Percentiles rank a stretch among this genome's conserved stretches.
These are phyloP conservation scores for Cordyceps tenuipes DNA, from an alignment of 2,329 filamentous ascomycete genomes.

Conservation along the genomic window DNA sequence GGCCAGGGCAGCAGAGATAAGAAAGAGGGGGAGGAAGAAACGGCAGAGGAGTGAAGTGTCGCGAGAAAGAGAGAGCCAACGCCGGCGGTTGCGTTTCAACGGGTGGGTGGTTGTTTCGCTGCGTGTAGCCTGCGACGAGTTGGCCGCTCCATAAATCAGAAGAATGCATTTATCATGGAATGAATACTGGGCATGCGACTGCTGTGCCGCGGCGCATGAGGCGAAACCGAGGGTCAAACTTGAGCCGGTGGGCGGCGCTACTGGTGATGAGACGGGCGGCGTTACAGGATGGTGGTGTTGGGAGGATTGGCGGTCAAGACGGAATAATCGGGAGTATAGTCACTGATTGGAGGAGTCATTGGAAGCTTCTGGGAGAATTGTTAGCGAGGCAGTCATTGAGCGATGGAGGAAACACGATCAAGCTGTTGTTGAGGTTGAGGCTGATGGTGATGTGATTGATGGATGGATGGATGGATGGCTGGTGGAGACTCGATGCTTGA, in stretches of 20 bases:
- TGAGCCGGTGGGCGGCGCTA: background rate
- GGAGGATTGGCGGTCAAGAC: background rate
- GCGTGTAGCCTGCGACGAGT: background rate
- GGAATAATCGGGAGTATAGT: background rate
- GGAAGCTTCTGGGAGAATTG: background rate
- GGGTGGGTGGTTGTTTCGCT: background rate
- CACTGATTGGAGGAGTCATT: background rate
- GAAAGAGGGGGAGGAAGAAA: too few relatives aligned
- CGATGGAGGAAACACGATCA: background rate
- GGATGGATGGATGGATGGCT: background rate
- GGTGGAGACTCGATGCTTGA: background rate
- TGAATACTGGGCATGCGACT: background rate
- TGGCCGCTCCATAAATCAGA: background rate
- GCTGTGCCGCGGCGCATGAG: background rate
- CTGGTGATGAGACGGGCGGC: conserved; percentile 1
- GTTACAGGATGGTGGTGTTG: conserved; percentile 8
- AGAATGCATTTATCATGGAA: background rate
- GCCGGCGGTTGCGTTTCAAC: background rate
- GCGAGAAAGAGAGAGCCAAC: background rate
- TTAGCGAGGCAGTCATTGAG: background rate
- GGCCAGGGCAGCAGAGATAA: background rate
- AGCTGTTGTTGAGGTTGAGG: background rate
- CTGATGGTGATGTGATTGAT: background rate
- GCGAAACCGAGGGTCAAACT: conserved; percentile 10
- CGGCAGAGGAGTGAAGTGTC: background rate